These are phyloP conservation scores for Yarrowia phangngaensis DNA, from an alignment of 805 yeast genomes.

Conservation along the genomic window DNA sequence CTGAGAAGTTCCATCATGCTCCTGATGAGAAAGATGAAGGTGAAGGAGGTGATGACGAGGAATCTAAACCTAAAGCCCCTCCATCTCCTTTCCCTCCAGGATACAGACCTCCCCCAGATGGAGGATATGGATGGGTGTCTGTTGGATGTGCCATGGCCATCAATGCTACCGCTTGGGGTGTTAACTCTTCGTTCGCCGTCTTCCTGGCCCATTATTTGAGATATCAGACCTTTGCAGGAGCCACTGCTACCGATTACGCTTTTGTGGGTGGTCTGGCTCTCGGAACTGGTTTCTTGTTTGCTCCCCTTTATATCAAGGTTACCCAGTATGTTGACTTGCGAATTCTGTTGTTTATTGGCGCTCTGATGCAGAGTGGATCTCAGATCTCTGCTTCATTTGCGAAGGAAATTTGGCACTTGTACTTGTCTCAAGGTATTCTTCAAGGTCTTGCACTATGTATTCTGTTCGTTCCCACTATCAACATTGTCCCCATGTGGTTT, in stretches of 20 bases:
- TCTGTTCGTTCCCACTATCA: constrained; percentile 45
- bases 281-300: constrained; percentile 24
- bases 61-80: constrained; percentile 12
- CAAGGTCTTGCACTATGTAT: constrained; percentile 50
- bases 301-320: constrained; percentile 19
- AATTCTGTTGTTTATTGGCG: constrained; percentile 15
- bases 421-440: constrained; percentile 51
- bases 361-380: constrained; percentile 20
- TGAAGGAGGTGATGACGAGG: neutral
- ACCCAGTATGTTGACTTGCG: constrained; percentile 16
- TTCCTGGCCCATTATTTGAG: constrained; percentile 25
- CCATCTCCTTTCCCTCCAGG: constrained; percentile 25
- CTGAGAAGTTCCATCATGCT: constrained; percentile 8
- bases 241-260: constrained; percentile 19
- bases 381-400: constrained; percentile 21
- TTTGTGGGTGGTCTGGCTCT: constrained; percentile 22
- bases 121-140: constrained; percentile 27
- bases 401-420: constrained; percentile 47
- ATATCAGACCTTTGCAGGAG: constrained; percentile 20
- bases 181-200: constrained; percentile 24
- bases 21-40: neutral
- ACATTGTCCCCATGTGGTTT: constrained; percentile 51
- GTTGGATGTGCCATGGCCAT: constrained; percentile 22
- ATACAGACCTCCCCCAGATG: constrained; percentile 26
- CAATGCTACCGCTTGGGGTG: constrained; percentile 26